These are phyloP conservation scores for Calocybe gambosa DNA, from an alignment of 1,284 basidiomycete genomes.

Conservation along the genomic window DNA sequence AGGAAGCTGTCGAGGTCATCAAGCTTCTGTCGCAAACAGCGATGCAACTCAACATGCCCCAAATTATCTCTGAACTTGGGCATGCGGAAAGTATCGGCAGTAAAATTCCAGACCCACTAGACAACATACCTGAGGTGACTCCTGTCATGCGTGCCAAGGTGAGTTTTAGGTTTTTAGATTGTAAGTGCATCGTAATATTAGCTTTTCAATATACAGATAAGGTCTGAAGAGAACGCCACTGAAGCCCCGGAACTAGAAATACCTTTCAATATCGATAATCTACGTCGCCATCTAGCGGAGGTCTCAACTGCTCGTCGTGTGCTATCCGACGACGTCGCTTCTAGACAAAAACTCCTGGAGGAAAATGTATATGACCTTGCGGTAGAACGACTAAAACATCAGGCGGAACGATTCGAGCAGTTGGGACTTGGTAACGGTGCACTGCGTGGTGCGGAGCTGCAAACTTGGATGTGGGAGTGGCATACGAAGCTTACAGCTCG, in stretches of 20 bases:
- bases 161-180: constrained; percentile 5
- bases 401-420: constrained; percentile 54
- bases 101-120: constrained; percentile 36
- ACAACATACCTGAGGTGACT: constrained; percentile 49
- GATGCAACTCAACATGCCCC: constrained; percentile 44
- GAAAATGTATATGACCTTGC: constrained; percentile 83
- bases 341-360: constrained; percentile 80
- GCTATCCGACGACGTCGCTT: constrained; percentile 58
- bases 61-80: constrained; percentile 51
- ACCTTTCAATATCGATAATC: constrained; percentile 68
- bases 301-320: constrained; percentile 59
- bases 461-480: constrained; percentile 88
- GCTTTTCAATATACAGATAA: constrained; percentile 10
- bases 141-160: constrained; percentile 39
- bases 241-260: constrained; percentile 35
- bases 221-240: constrained; percentile 16
- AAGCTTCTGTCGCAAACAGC: constrained; percentile 54
- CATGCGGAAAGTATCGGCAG: constrained; percentile 43
- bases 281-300: constrained; percentile 60
- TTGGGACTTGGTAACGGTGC: constrained; percentile 48
- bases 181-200: constrained; percentile 1
- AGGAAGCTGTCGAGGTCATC: constrained; percentile 52
- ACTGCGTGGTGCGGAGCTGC: constrained; percentile 53
- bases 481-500: constrained; percentile 55
- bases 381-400: constrained; percentile 62